phyloP scores from a whole-genome alignment of 1,284 basidiomycete species.

The Phaffia rhodozyma region DNA sequence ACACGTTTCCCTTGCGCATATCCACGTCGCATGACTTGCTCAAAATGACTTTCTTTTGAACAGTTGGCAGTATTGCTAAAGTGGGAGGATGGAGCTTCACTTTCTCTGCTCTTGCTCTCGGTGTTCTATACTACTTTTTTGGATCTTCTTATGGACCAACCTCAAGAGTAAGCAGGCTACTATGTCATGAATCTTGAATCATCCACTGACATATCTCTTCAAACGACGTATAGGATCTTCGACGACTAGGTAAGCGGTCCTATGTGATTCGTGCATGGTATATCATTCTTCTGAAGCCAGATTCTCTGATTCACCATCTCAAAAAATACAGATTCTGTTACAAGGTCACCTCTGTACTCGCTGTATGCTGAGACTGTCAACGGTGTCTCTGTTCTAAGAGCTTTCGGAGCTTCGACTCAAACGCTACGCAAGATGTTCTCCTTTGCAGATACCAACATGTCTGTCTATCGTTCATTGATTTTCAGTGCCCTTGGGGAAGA shows the following conservation, averaged over 20 bases:
- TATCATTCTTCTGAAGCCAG: background rate
- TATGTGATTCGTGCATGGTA: background rate
- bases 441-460: slow-evolving; percentile 12
- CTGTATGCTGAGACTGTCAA: slow-evolving; percentile 84
- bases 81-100: slow-evolving; percentile 70
- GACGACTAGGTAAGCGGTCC: slow-evolving; percentile 51
- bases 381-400: slow-evolving; percentile 67
- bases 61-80: slow-evolving; percentile 60
- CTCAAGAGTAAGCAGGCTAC: slow-evolving; percentile 43
- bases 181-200: no score
- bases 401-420: slow-evolving; percentile 55
- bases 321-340: slow-evolving; percentile 55
- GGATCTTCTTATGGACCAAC: slow-evolving; percentile 70
- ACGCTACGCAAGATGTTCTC: background rate
- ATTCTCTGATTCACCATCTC: background rate
- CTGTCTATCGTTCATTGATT: slow-evolving; percentile 17
- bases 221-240: slow-evolving; percentile 44
- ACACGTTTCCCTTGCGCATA: no score
- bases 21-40: no score
- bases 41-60: slow-evolving; percentile 23
- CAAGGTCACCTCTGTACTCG: slow-evolving; percentile 79
- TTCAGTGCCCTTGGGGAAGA: background rate
- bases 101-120: slow-evolving; percentile 47
- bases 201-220: no score
- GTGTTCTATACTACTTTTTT: slow-evolving; percentile 41